Conservation (phyloP, 805 yeast species). For the Barnettozyma sucrosica region DNA sequence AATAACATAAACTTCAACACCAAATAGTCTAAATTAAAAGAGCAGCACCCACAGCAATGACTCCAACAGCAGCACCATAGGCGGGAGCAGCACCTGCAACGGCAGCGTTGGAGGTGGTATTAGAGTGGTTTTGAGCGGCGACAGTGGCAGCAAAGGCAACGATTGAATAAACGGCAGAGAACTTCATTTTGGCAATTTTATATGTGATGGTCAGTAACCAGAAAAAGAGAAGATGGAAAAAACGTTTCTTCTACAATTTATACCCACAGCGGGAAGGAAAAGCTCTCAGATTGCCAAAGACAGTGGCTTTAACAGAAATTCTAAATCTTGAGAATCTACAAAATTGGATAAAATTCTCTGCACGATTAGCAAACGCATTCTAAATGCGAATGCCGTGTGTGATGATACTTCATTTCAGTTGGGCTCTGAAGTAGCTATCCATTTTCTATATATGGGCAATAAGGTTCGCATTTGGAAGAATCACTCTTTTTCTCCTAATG, state of each 20-base stretch:
- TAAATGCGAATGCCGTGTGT: too few relatives aligned
- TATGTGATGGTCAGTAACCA: neutral
- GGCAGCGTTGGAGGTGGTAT: neutral
- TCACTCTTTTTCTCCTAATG: too few relatives aligned
- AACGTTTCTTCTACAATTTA: neutral
- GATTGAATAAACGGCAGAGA: neutral
- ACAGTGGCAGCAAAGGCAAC: neutral
- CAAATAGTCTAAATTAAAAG: neutral
- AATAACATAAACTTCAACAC: neutral
- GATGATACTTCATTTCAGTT: too few relatives aligned
- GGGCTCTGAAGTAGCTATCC: too few relatives aligned
- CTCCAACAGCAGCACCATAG: neutral
- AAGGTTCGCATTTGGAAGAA: too few relatives aligned
- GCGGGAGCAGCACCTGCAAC: neutral
- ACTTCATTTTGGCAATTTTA: neutral
- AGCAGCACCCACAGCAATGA: neutral
- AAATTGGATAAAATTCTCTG: neutral
- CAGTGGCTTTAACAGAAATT: neutral
- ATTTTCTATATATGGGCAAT: too few relatives aligned
- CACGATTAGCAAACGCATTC: neutral
- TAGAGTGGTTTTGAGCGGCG: neutral
- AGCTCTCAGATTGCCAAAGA: neutral
- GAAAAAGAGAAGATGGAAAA: neutral
- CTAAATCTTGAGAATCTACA: neutral
- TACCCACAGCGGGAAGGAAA: neutral